Conservation (phyloP, 2,329 filamentous ascomycete species). For the Trichoderma koningiopsis region DNA sequence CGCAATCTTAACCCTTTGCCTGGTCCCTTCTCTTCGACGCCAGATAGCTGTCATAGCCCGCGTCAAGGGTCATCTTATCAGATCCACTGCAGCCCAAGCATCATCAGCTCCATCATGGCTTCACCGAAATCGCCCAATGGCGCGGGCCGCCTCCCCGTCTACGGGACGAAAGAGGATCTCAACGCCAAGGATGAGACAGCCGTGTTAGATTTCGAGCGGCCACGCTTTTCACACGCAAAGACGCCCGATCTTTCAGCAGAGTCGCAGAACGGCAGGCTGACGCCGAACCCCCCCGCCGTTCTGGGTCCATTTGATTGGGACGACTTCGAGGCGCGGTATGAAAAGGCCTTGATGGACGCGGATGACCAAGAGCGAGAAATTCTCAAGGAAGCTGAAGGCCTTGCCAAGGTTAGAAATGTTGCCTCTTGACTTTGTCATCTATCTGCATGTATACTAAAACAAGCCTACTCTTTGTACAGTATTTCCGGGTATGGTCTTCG, state of each 20-base stretch:
- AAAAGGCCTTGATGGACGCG: slow-evolving; percentile 64
- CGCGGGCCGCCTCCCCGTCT: slow-evolving; percentile 16
- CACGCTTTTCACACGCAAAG: slow-evolving; percentile 32
- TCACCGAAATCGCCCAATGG: slow-evolving; percentile 26
- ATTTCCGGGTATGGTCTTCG: slow-evolving; percentile 78
- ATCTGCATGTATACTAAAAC: not conserved
- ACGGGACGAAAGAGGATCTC: slow-evolving; percentile 25
- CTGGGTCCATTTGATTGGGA: slow-evolving; percentile 72
- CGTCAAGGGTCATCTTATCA: slow-evolving; percentile 13
- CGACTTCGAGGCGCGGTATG: slow-evolving; percentile 71
- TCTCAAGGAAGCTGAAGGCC: slow-evolving; percentile 64
- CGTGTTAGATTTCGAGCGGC: slow-evolving; percentile 31
- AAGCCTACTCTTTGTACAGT: slow-evolving; percentile 49
- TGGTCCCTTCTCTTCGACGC: not conserved
- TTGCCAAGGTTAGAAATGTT: slow-evolving; percentile 61
- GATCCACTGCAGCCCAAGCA: slow-evolving; percentile 10
- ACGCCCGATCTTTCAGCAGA: slow-evolving; percentile 45
- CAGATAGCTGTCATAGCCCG: not conserved
- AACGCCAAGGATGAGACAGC: slow-evolving; percentile 28
- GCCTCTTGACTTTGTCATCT: not conserved
- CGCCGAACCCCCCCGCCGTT: slow-evolving; percentile 54
- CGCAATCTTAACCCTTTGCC: not conserved
- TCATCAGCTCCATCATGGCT: slow-evolving; percentile 27
- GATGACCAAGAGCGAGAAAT: slow-evolving; percentile 66
- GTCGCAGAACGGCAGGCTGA: slow-evolving; percentile 37